Base-by-base conservation (phyloP, 164 flowering plant species). In the Hamamelis virginiana region DNA sequence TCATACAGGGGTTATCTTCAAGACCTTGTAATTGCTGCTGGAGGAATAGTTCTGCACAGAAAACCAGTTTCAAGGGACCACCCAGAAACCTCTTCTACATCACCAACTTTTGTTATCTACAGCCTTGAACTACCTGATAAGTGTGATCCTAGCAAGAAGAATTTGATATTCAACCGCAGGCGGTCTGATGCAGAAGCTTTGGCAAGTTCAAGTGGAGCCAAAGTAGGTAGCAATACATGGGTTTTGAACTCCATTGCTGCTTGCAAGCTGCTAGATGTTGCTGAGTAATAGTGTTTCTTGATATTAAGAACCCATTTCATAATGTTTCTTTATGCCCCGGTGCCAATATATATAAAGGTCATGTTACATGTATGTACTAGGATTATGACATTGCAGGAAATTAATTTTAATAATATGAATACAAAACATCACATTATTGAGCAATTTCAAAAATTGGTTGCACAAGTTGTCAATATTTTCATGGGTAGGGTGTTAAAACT, bases 191-290 rank as follows among this genome's bases (percentile, higher is more conserved):
- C 97, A 1, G 78, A 82, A 59, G 77, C 82, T 45, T 72, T 93
- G 65, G 98, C 97, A 47, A 76, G 62, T 48, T 77, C 84, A 22
- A 74, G 76, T 33, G 88, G 88, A 77, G 84, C 91, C 26, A 75
- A 83, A 61, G 85, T 78, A 18, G 94, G 78, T 19, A 83, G 80
- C 77, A 86, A 89, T 69, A 67, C 82, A 43, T 96, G 98, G 98
- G 48, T 96, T 56, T 59, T 93, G 80, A 85, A 93, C 72, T 93
- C 90, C 65, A 88, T 96, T 76, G 91, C 97, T 75, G 90, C 90
- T 69, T 80, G 82, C 79, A 82, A 83, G 72, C 69, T 92, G 80
- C 93, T 84, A 78, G 63, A 15, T 28, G 63, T 77, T 68, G 16
- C 47, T 25, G 64, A 44, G 61, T 74, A 55, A 19, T 50, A 22